phyloP scores from a whole-genome alignment of 805 yeast species.

The Myxozyma nipponensis region DNA sequence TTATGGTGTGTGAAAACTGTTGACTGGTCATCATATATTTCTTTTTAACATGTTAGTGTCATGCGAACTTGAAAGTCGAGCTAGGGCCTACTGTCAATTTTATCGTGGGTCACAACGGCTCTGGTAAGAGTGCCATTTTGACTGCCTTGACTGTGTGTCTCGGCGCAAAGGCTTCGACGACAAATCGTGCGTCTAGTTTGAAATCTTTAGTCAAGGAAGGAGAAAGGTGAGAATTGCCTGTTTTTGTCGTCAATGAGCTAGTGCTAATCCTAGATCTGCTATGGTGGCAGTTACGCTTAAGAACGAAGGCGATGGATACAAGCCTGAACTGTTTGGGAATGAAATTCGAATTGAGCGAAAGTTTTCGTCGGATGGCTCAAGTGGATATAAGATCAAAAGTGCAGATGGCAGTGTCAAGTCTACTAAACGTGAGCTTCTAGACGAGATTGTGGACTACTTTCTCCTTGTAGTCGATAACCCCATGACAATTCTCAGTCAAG shows the following conservation, averaged over 20 bases:
- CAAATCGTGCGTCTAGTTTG: conserved; percentile 75
- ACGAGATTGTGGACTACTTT: conserved; percentile 62
- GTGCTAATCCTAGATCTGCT: conserved; percentile 39
- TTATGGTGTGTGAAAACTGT: conserved; percentile 44
- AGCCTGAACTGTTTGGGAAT: conserved; percentile 63
- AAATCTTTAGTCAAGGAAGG: conserved; percentile 76
- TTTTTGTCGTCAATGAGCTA: not conserved
- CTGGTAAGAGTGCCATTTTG: conserved; percentile 90
- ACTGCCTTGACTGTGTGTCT: conserved; percentile 89
- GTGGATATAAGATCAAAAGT: conserved; percentile 54
- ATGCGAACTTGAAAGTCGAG: conserved; percentile 67
- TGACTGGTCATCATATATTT: conserved; percentile 25
- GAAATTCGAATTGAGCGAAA: conserved; percentile 67
- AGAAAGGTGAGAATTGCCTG: conserved; percentile 40
- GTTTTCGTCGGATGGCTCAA: conserved; percentile 50
- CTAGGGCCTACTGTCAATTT: conserved; percentile 82
- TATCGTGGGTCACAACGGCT: conserved; percentile 95
- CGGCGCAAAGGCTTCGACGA: conserved; percentile 80
- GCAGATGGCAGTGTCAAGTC: conserved; percentile 53
- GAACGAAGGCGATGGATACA: conserved; percentile 65
- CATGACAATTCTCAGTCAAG: conserved; percentile 88
- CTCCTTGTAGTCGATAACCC: conserved; percentile 85
- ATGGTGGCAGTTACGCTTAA: conserved; percentile 60
- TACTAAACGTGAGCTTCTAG: conserved; percentile 60
- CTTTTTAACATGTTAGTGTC: conserved; percentile 50